These are phyloP conservation scores for Schoenoplectus triqueter DNA, from an alignment of 202 grass and related monocot species.

Conservation along the genomic window DNA sequence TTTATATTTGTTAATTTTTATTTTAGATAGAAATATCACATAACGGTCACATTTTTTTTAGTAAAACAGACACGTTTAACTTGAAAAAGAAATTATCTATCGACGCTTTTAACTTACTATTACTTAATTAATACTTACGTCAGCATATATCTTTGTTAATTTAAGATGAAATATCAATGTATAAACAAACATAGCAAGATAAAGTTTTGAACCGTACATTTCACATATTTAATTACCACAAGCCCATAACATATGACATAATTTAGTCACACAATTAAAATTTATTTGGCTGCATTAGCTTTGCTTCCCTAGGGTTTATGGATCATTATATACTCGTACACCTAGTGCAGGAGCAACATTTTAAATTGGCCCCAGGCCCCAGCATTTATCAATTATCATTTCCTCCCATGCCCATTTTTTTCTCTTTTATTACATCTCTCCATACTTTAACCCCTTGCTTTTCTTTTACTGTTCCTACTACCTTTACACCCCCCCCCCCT, in stretches of 20 bases:
- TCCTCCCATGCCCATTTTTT: conserved; percentile 13
- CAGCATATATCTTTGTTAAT: background rate
- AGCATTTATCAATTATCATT: conserved; percentile 28
- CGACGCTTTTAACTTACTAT: background rate
- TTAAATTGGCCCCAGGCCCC: background rate
- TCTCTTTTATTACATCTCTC: conserved; percentile 27
- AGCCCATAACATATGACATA: background rate
- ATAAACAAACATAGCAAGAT: background rate
- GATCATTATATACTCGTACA: background rate
- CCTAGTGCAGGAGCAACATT: conserved; percentile 12
- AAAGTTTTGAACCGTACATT: background rate
- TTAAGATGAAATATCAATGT: background rate
- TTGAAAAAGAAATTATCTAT: background rate
- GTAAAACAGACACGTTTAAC: background rate
- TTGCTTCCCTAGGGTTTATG: conserved; percentile 12
- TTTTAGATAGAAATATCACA: background rate
- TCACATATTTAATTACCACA: too few relatives aligned
- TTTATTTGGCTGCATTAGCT: background rate
- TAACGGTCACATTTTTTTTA: too few relatives aligned
- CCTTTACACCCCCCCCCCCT: conserved; percentile 29
- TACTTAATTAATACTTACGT: background rate
- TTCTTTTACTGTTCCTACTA: conserved; percentile 29
- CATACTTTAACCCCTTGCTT: conserved; percentile 31
- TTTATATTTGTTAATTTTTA: background rate
- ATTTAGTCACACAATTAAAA: background rate